phyloP scores from a whole-genome alignment of 345 rosid genomes.

The Aquilaria malaccensis region DNA sequence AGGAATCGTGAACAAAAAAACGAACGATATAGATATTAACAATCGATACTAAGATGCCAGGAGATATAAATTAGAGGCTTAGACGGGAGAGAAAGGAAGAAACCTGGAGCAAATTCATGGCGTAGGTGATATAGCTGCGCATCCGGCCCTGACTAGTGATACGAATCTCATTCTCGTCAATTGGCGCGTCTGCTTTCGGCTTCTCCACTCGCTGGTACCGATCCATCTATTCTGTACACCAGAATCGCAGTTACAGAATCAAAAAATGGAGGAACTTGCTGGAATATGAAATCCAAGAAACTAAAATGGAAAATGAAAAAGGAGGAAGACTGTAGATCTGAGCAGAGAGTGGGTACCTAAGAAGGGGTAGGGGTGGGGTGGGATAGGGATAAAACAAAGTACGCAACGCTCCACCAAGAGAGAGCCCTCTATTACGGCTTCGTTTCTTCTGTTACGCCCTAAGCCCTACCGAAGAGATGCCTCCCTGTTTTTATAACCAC shows the following conservation, averaged over 20 bases:
- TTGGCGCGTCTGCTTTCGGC: slow-evolving; percentile 62
- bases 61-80: neutral
- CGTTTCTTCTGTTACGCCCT: slow-evolving; percentile 53
- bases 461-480: slow-evolving; percentile 16
- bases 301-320: neutral
- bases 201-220: slow-evolving; percentile 76
- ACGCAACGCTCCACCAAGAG: slow-evolving; percentile 20
- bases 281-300: neutral
- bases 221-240: slow-evolving; percentile 46
- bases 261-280: neutral
- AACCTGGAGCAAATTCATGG: slow-evolving; percentile 79
- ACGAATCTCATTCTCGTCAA: slow-evolving; percentile 88
- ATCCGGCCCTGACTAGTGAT: slow-evolving; percentile 84
- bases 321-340: neutral
- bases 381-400: neutral
- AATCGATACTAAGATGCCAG: neutral
- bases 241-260: slow-evolving; percentile 5
- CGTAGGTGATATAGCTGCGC: slow-evolving; percentile 81
- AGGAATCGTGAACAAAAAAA: neutral
- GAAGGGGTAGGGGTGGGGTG: neutral
- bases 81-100: neutral
- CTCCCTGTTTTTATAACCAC: slow-evolving; percentile 29
- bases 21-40: neutral
- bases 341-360: neutral
- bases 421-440: slow-evolving; percentile 66